Evolutionary conservation across 2,329 filamentous ascomycete species (phyloP).

Genomic region (Penicillium sp.): DNA sequence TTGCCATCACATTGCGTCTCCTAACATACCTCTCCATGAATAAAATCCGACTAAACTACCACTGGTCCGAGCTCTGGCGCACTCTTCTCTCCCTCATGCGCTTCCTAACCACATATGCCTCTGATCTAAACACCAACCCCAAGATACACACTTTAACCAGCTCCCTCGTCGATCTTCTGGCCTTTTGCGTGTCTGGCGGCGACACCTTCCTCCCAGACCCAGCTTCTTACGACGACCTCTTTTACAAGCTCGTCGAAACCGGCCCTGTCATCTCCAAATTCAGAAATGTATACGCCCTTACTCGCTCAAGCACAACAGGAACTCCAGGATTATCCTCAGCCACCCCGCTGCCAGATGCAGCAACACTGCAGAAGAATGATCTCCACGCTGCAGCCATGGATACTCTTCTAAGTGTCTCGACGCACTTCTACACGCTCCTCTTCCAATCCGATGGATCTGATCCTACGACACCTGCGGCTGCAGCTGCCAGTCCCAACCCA

Average conservation of each 20-base stretch:
- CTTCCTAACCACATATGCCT: constrained; percentile 83
- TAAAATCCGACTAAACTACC: constrained; percentile 78
- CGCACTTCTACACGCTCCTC: constrained; percentile 84
- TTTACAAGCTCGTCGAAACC: constrained; percentile 96
- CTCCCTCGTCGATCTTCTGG: constrained; percentile 77
- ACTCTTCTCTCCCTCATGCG: constrained; percentile 82
- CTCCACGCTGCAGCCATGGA: constrained; percentile 69
- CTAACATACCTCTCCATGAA: constrained; percentile 82
- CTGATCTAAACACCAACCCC: constrained; percentile 69
- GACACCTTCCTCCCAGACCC: constrained; percentile 89
- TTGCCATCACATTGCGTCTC: constrained; percentile 79
- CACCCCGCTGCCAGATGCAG: constrained; percentile 7
- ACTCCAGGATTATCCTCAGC: background rate
- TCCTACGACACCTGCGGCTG: constrained; percentile 40
- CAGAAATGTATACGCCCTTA: constrained; percentile 68
- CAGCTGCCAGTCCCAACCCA: constrained; percentile 15
- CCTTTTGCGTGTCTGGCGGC: constrained; percentile 78
- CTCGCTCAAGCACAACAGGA: background rate
- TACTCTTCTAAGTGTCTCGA: constrained; percentile 73
- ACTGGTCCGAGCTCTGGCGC: constrained; percentile 95
- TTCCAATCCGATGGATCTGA: constrained; percentile 45
- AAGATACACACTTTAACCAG: constrained; percentile 74
- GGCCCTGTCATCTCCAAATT: constrained; percentile 82
- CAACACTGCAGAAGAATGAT: constrained; percentile 14
- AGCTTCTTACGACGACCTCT: constrained; percentile 88